phyloP scores from a whole-genome alignment of 192 early-diverging fungal species.

The Backusella tuberculispora region DNA sequence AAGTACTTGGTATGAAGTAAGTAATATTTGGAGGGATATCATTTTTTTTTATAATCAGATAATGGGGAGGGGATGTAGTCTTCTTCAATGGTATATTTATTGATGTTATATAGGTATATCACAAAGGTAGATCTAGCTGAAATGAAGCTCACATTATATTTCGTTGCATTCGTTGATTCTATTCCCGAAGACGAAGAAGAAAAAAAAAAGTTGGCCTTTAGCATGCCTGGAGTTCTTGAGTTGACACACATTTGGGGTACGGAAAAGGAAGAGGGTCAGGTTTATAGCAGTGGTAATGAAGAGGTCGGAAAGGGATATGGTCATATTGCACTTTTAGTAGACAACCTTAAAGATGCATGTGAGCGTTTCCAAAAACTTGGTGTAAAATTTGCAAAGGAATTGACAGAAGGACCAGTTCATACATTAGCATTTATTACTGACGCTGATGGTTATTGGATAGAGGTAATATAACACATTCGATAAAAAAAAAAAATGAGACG shows the following conservation, averaged over 20 bases:
- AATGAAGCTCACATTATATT: neutral
- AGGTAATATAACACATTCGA: neutral
- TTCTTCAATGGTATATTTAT: too few species aligned
- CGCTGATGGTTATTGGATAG: neutral
- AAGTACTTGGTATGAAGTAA: constrained; percentile 12
- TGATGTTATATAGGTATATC: neutral
- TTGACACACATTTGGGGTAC: neutral
- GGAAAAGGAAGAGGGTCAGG: neutral
- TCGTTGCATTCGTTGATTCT: neutral
- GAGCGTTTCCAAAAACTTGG: neutral
- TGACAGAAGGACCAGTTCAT: neutral
- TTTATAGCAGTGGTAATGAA: constrained; percentile 6
- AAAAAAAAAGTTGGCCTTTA: neutral
- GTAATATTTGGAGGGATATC: neutral
- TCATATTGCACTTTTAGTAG: neutral
- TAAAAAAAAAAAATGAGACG: neutral
- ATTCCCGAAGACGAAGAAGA: neutral
- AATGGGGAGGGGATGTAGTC: too few species aligned
- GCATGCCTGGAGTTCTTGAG: neutral
- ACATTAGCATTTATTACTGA: neutral
- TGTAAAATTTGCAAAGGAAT: neutral
- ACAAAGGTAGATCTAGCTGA: neutral
- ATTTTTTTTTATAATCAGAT: too few species aligned
- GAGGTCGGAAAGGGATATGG: constrained; percentile 1
- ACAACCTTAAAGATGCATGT: neutral